phyloP scores from a whole-genome alignment of 2,329 filamentous ascomycete genomes.

The Rhinocladiella similis region DNA sequence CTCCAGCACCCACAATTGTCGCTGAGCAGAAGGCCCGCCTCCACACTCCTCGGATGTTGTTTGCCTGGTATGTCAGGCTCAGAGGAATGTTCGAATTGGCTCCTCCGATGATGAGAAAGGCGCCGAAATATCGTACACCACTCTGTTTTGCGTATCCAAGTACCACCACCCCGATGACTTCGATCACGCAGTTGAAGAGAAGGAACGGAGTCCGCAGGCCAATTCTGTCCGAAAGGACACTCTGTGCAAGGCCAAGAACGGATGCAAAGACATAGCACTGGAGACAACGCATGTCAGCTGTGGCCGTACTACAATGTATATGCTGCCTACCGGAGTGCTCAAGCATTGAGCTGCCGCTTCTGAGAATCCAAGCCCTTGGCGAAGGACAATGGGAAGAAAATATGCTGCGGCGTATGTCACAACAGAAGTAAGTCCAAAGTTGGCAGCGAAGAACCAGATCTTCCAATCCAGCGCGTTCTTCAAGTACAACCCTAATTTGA shows the following conservation, averaged over 20 bases:
- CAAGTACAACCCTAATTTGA: slow-evolving; percentile 50
- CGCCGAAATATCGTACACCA: slow-evolving; percentile 67
- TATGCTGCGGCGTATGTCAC: slow-evolving; percentile 75
- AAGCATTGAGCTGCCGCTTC: slow-evolving; percentile 68
- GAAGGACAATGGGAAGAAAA: slow-evolving; percentile 75
- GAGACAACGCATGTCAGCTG: not conserved
- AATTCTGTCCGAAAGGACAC: slow-evolving; percentile 69
- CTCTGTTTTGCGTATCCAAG: slow-evolving; percentile 64
- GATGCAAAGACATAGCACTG: slow-evolving; percentile 59
- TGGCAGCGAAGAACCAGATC: slow-evolving; percentile 56
- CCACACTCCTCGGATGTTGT: slow-evolving; percentile 86
- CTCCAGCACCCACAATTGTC: slow-evolving; percentile 39
- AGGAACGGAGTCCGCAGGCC: slow-evolving; percentile 70
- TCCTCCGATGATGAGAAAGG: slow-evolving; percentile 72
- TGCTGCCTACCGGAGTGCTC: slow-evolving; percentile 59
- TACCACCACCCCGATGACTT: slow-evolving; percentile 68
- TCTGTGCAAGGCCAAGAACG: slow-evolving; percentile 68
- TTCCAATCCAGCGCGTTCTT: slow-evolving; percentile 50
- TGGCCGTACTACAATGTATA: not conserved
- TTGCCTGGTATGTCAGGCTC: slow-evolving; percentile 76
- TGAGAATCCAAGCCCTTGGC: slow-evolving; percentile 63
- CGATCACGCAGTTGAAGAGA: slow-evolving; percentile 64
- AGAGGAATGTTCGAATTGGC: slow-evolving; percentile 75
- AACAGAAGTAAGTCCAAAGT: slow-evolving; percentile 60
- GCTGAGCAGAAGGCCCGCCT: slow-evolving; percentile 63